These are phyloP conservation scores for Cercospora nicotianae DNA, from an alignment of 2,329 filamentous ascomycete species.

Conservation along the genomic window DNA sequence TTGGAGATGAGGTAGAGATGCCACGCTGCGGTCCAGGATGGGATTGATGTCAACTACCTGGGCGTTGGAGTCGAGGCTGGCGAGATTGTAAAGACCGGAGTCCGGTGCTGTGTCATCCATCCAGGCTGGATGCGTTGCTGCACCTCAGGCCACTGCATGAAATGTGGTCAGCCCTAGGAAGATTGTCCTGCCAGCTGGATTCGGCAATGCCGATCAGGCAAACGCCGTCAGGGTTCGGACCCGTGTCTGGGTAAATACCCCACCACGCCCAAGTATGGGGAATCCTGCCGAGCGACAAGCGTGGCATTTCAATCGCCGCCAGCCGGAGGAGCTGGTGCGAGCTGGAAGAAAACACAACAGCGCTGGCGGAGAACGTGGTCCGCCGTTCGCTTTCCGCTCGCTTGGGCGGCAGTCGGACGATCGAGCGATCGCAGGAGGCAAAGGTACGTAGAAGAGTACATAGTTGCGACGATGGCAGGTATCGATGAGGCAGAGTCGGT, in stretches of 20 bases:
- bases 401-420: neutral
- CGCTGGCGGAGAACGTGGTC: neutral
- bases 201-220: neutral
- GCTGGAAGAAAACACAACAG: neutral
- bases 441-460: neutral
- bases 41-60: neutral
- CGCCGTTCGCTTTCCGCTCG: neutral
- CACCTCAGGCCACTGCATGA: neutral
- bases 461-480: neutral
- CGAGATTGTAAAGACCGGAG: neutral
- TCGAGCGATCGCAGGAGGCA: conserved; percentile 2
- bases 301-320: conserved; percentile 1
- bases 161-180: neutral
- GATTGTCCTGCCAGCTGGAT: neutral
- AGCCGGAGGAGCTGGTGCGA: neutral
- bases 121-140: neutral
- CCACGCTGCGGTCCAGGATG: neutral
- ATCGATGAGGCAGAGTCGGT: neutral
- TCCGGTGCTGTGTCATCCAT: neutral
- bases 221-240: conserved; percentile 3
- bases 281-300: neutral
- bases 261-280: neutral
- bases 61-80: neutral
- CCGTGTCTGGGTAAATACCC: neutral
- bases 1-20: neutral